Evolutionary conservation across 805 yeast species (phyloP).

Genomic region (Ogataea methylovora): DNA sequence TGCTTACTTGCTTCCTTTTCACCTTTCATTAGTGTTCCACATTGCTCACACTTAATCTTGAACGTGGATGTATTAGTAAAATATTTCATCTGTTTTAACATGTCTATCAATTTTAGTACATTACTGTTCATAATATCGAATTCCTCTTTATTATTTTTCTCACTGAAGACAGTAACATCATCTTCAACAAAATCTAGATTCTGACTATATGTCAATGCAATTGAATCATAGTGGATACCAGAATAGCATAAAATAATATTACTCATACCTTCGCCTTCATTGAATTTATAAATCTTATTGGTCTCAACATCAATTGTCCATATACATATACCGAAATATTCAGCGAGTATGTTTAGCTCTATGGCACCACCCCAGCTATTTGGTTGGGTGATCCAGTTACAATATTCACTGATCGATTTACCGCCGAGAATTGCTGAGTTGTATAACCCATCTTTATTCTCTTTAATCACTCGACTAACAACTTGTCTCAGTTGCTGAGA

Average conservation of each 20-base stretch:
- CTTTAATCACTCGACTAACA: constrained; percentile 39
- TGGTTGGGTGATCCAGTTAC: constrained; percentile 50
- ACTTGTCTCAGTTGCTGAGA: constrained; percentile 41
- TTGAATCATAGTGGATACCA: constrained; percentile 70
- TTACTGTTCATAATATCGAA: constrained; percentile 29
- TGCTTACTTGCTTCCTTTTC: constrained; percentile 60
- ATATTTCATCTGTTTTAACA: constrained; percentile 44
- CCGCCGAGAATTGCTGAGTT: constrained; percentile 60
- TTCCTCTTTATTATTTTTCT: constrained; percentile 19
- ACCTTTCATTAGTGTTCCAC: constrained; percentile 46
- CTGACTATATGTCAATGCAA: constrained; percentile 30
- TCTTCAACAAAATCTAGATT: constrained; percentile 17
- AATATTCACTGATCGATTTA: constrained; percentile 37
- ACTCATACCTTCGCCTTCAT: constrained; percentile 23
- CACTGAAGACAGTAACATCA: constrained; percentile 36
- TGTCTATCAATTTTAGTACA: constrained; percentile 30
- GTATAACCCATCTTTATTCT: constrained; percentile 35
- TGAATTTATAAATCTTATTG: constrained; percentile 48
- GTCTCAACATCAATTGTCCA: constrained; percentile 60
- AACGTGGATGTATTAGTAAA: constrained; percentile 60
- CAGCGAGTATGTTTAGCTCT: constrained; percentile 57
- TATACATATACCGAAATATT: constrained; percentile 42
- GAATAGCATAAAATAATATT: constrained; percentile 53
- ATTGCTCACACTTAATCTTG: constrained; percentile 47
- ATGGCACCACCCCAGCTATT: constrained; percentile 84